Conservation (phyloP, 768 basidiomycete species). For the Fomitopsis pulvina region DNA sequence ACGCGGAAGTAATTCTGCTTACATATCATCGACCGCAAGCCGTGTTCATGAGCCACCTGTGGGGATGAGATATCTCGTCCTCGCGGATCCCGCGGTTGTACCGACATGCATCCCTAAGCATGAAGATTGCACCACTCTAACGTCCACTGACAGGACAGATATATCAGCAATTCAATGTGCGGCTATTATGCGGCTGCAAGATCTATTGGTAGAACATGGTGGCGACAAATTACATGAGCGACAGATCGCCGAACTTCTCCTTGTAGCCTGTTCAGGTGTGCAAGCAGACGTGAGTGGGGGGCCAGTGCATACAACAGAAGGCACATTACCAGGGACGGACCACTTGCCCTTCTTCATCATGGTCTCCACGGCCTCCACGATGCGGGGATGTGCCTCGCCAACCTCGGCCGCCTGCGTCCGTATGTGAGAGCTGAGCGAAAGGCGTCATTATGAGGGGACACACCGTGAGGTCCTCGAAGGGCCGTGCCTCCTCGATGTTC, state of each 20-base stretch:
- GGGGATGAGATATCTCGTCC: too few species aligned
- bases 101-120: too few species aligned
- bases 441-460: constrained; percentile 23
- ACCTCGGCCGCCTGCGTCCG: constrained; percentile 73
- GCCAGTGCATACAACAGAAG: not conserved
- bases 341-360: constrained; percentile 99
- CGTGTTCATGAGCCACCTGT: too few species aligned
- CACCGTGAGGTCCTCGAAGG: constrained; percentile 95
- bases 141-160: not conserved
- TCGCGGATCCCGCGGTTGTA: too few species aligned
- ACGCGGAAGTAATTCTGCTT: too few species aligned
- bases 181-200: not conserved
- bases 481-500: constrained; percentile 96
- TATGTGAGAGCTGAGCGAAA: not conserved
- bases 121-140: too few species aligned
- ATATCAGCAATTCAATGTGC: not conserved
- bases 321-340: constrained; percentile 83
- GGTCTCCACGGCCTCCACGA: constrained; percentile 83
- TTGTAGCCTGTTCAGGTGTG: constrained; percentile 65
- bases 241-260: constrained; percentile 96
- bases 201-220: constrained; percentile 11
- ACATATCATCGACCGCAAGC: too few species aligned
- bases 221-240: constrained; percentile 62
- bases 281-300: constrained; percentile 3
- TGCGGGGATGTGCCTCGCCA: constrained; percentile 86